These are phyloP conservation scores for Penicillium aurantiogriseum DNA, from an alignment of 2,329 filamentous ascomycete genomes.

Conservation along the genomic window DNA sequence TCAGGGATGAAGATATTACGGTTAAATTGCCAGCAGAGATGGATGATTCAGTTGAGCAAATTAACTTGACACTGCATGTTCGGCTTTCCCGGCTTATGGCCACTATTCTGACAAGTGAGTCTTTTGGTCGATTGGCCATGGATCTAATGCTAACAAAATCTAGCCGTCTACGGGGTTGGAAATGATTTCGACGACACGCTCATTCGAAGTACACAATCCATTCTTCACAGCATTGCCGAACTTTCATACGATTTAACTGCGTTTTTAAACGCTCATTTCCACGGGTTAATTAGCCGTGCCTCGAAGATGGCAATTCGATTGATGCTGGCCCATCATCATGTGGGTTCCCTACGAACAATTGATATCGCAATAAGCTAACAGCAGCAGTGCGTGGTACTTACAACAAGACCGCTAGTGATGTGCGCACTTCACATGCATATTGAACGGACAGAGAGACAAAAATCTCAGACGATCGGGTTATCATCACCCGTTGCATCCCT, in stretches of 20 bases:
- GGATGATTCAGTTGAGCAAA: slow-evolving; percentile 20
- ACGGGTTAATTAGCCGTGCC: slow-evolving; percentile 25
- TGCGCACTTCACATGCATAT: slow-evolving; percentile 29
- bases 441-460: slow-evolving; percentile 19
- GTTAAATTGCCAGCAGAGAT: slow-evolving; percentile 25
- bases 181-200: slow-evolving; percentile 25
- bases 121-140: no score
- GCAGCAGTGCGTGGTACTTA: slow-evolving; percentile 26
- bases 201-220: slow-evolving; percentile 27
- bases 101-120: slow-evolving; percentile 25
- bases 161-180: slow-evolving; percentile 29
- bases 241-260: slow-evolving; percentile 26
- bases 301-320: slow-evolving; percentile 29
- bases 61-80: slow-evolving; percentile 28
- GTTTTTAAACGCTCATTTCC: slow-evolving; percentile 26
- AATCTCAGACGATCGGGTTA: slow-evolving; percentile 17
- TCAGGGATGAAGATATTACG: slow-evolving; percentile 31
- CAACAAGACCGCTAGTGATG: slow-evolving; percentile 29
- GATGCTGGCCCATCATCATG: slow-evolving; percentile 30
- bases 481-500: slow-evolving; percentile 23
- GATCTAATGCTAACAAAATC: neutral
- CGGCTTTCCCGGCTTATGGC: slow-evolving; percentile 27
- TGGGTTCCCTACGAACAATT: slow-evolving; percentile 3
- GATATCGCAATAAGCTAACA: neutral
- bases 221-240: slow-evolving; percentile 27